Conservation (phyloP, 306 rosid species). For the Coriaria nepalensis region DNA sequence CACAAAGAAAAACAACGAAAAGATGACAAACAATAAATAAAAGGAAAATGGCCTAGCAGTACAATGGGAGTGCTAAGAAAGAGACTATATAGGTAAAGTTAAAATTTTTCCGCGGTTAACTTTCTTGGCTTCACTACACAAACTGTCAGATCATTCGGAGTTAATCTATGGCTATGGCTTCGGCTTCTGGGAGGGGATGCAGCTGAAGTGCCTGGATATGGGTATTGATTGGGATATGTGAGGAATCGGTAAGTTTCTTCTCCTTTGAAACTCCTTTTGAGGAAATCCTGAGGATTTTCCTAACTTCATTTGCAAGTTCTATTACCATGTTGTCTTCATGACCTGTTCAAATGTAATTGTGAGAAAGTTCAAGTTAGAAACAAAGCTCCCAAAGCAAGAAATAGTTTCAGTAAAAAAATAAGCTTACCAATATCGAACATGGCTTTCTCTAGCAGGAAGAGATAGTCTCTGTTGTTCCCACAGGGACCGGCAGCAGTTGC, state of each 20-base stretch:
- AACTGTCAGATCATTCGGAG: too few relatives aligned
- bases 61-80: too few relatives aligned
- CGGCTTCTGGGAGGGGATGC: slow-evolving; percentile 61
- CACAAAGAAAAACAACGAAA: too few relatives aligned
- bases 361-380: too few relatives aligned
- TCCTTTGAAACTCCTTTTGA: slow-evolving; percentile 28
- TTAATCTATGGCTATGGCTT: slow-evolving; percentile 45
- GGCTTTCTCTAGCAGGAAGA: slow-evolving; percentile 77
- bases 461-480: slow-evolving; percentile 78
- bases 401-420: neutral
- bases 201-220: slow-evolving; percentile 40
- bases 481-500: slow-evolving; percentile 96
- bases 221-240: slow-evolving; percentile 41
- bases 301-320: slow-evolving; percentile 86
- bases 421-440: slow-evolving; percentile 62
- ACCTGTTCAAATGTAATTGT: slow-evolving; percentile 27
- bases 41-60: too few relatives aligned
- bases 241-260: slow-evolving; percentile 30
- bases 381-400: too few relatives aligned
- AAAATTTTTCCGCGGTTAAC: neutral
- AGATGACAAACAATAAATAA: too few relatives aligned
- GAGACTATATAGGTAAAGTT: neutral
- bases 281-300: slow-evolving; percentile 49
- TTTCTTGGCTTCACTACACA: too few relatives aligned
- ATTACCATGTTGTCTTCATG: slow-evolving; percentile 76